These are phyloP conservation scores for Purpureocillium lavendulum DNA, from an alignment of 2,329 filamentous ascomycete genomes.

Conservation along the genomic window DNA sequence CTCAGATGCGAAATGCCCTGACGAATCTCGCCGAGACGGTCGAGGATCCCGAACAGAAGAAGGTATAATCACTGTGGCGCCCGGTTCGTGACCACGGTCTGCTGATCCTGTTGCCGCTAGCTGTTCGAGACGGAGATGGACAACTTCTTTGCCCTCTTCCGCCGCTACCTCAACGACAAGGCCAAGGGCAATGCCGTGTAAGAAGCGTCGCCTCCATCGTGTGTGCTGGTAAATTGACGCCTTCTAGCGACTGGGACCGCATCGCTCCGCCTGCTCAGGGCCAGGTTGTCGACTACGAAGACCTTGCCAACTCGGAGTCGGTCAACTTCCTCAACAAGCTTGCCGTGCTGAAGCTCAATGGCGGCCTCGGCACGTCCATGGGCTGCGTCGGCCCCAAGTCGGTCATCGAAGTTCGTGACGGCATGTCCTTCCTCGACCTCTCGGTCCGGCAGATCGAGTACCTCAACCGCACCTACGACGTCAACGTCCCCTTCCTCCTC, in stretches of 20 bases:
- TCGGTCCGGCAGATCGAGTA: conserved; percentile 98
- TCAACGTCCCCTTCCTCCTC: conserved; percentile 95
- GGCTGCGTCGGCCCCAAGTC: conserved; percentile 99
- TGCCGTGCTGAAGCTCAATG: conserved; percentile 97
- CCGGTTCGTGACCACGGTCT: not conserved
- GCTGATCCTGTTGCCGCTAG: conserved; percentile 29
- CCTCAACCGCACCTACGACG: conserved; percentile 94
- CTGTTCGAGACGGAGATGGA: conserved; percentile 99
- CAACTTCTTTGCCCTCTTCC: conserved; percentile 99
- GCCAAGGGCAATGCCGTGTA: conserved; percentile 90
- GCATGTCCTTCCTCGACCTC: conserved; percentile 99
- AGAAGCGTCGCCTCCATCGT: conserved; percentile 15
- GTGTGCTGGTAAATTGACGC: conserved; percentile 11
- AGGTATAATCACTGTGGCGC: conserved; percentile 49
- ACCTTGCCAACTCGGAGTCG: conserved; percentile 80
- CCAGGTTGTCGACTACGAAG: conserved; percentile 92
- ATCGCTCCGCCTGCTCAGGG: conserved; percentile 88
- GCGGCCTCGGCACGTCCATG: conserved; percentile 98
- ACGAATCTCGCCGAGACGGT: conserved; percentile 89
- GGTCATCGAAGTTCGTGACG: conserved; percentile 97
- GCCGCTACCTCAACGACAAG: conserved; percentile 96
- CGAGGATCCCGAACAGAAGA: conserved; percentile 70
- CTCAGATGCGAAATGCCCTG: conserved; percentile 97
- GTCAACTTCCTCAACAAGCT: conserved; percentile 95
- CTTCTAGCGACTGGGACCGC: conserved; percentile 79